Conservation (phyloP, 2,329 filamentous ascomycete genomes). For the Ophiocordyceps australis region DNA sequence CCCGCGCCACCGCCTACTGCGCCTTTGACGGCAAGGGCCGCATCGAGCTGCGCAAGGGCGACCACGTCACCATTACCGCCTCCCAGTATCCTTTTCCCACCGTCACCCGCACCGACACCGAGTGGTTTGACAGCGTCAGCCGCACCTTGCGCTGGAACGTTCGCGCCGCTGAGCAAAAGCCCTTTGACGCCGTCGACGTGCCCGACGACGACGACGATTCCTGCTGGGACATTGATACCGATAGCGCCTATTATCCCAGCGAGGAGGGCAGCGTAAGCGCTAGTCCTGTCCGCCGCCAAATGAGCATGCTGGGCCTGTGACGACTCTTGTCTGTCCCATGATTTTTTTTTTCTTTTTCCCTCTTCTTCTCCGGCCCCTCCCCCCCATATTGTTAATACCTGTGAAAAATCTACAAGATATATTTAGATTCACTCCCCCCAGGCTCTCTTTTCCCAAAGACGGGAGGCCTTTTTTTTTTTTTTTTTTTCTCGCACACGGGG, state of each 20-base stretch:
- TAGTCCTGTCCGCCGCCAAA: slow-evolving; percentile 52
- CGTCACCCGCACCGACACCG: slow-evolving; percentile 71
- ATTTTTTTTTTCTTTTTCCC: not conserved
- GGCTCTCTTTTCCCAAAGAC: too few species aligned
- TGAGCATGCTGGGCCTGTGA: slow-evolving; percentile 45
- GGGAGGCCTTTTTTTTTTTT: too few species aligned
- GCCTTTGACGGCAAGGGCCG: slow-evolving; percentile 96
- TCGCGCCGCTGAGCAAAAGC: slow-evolving; percentile 79
- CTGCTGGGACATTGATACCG: slow-evolving; percentile 92
- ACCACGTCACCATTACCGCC: slow-evolving; percentile 90
- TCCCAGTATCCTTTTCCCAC: slow-evolving; percentile 96
- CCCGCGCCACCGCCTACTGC: slow-evolving; percentile 86
- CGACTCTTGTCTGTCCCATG: not conserved
- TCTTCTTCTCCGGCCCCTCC: not conserved
- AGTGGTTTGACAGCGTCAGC: slow-evolving; percentile 95
- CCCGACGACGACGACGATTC: slow-evolving; percentile 31
- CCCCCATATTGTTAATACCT: too few species aligned
- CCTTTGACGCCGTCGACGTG: slow-evolving; percentile 43
- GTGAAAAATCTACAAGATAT: not conserved
- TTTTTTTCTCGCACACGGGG: too few species aligned
- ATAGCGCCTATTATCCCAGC: slow-evolving; percentile 52
- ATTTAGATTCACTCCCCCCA: too few species aligned
- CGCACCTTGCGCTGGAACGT: slow-evolving; percentile 92
- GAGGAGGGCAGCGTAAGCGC: slow-evolving; percentile 52
- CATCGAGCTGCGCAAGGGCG: slow-evolving; percentile 79